Conservation (phyloP, 192 early-diverging fungal species). For the Entomortierella chlamydospora region DNA sequence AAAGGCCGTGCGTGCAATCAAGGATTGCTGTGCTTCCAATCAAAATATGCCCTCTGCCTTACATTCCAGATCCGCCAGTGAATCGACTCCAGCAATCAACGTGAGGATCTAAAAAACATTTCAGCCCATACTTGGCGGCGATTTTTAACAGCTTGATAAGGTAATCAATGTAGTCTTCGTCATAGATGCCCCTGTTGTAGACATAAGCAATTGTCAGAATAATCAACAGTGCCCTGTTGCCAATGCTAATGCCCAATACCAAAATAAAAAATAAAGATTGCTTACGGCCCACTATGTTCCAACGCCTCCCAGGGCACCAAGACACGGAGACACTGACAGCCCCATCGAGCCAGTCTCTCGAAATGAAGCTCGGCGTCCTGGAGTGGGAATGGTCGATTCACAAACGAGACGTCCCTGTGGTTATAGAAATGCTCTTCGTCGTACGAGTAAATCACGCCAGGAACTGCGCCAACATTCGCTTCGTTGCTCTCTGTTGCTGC, state of each 20-base stretch:
- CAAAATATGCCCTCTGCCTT: no score
- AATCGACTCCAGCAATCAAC: slow-evolving; percentile 62
- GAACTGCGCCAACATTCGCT: slow-evolving; percentile 14
- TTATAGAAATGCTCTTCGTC: slow-evolving; percentile 59
- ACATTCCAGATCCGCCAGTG: slow-evolving; percentile 52
- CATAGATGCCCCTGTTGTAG: slow-evolving; percentile 61
- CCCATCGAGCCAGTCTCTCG: slow-evolving; percentile 70
- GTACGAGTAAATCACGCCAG: slow-evolving; percentile 49
- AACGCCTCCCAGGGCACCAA: slow-evolving; percentile 83
- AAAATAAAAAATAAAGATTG: neutral
- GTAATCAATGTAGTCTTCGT: slow-evolving; percentile 66
- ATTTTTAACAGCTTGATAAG: slow-evolving; percentile 60
- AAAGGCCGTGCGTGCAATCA: no score
- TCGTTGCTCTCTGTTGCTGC: neutral
- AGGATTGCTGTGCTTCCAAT: no score
- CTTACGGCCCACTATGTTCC: slow-evolving; percentile 68
- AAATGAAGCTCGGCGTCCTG: slow-evolving; percentile 79
- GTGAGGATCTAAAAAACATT: slow-evolving; percentile 69
- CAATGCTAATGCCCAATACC: neutral
- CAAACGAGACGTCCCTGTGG: slow-evolving; percentile 71
- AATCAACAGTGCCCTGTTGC: no score
- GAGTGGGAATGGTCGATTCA: slow-evolving; percentile 78
- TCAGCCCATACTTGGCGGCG: slow-evolving; percentile 55
- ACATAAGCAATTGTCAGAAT: neutral
- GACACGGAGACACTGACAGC: slow-evolving; percentile 78